Evolutionary conservation across 345 rosid species (phyloP).

Genomic region (Citropsis articulata): DNA sequence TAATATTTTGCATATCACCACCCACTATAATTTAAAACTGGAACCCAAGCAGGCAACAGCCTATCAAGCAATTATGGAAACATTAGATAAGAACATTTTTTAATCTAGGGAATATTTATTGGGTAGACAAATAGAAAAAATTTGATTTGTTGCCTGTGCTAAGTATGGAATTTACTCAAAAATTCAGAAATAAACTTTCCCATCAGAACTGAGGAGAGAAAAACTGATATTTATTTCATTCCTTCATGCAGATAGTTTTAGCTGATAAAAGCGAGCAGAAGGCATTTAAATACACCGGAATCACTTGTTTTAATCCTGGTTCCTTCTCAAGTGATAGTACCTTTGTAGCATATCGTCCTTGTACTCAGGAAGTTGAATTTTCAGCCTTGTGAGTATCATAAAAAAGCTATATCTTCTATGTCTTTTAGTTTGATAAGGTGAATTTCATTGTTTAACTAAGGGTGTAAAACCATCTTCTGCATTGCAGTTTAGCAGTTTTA

Average conservation of each 20-base stretch:
- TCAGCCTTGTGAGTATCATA: slow-evolving; percentile 51
- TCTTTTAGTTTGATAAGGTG: neutral
- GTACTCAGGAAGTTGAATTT: slow-evolving; percentile 78
- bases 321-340: slow-evolving; percentile 73
- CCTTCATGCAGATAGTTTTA: slow-evolving; percentile 61
- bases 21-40: neutral
- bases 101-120: neutral
- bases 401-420: neutral
- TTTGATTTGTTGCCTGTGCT: neutral
- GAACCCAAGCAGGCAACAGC: neutral
- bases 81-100: neutral
- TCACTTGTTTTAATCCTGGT: slow-evolving; percentile 90
- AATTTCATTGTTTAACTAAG: neutral
- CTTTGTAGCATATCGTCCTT: slow-evolving; percentile 79
- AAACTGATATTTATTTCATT: slow-evolving; percentile 13
- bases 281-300: slow-evolving; percentile 71
- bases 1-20: neutral
- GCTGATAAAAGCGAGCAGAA: slow-evolving; percentile 83
- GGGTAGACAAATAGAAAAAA: no score
- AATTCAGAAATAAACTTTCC: neutral
- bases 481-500: neutral
- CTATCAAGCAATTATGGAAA: neutral
- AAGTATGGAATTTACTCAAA: neutral
- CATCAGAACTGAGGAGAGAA: neutral
- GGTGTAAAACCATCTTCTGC: neutral